A percentile compares a stretch with the other conserved stretches of the same genome.
Conservation (phyloP, 768 basidiomycete genomes). For the Rhizopogon vesiculosus region DNA sequence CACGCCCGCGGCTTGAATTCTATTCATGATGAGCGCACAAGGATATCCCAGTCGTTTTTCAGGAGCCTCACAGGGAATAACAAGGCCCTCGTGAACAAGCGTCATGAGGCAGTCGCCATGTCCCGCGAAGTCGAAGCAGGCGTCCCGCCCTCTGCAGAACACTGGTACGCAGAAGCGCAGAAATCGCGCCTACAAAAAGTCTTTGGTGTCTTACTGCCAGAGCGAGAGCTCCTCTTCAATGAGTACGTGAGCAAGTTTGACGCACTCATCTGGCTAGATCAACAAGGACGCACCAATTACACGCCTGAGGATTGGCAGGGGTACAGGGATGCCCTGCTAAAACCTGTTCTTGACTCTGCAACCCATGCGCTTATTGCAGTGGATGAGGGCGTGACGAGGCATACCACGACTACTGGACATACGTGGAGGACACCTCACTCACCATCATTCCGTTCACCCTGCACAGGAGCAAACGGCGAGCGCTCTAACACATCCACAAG, state of each 20-base stretch:
- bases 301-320: not conserved
- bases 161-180: not conserved
- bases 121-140: not conserved
- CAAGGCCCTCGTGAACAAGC: not conserved
- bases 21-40: not conserved
- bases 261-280: constrained; percentile 16
- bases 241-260: constrained; percentile 12
- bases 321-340: not conserved
- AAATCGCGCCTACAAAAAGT: not conserved
- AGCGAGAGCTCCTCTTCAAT: constrained; percentile 6
- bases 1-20: not conserved
- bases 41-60: not conserved
- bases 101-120: not conserved
- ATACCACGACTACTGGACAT: not conserved
- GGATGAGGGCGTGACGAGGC: not conserved
- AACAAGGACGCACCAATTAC: not conserved
- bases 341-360: not conserved
- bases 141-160: not conserved
- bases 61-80: not conserved
- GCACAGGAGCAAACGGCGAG: not conserved
- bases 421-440: not conserved
- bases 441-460: not conserved
- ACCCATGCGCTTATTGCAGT: not conserved
- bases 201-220: constrained; percentile 5
- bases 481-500: not conserved